Evolutionary conservation across 2,329 filamentous ascomycete genomes (phyloP), one percentile per base, ranked within the genome.

Genomic region (Verticillium tricorpus): DNA sequence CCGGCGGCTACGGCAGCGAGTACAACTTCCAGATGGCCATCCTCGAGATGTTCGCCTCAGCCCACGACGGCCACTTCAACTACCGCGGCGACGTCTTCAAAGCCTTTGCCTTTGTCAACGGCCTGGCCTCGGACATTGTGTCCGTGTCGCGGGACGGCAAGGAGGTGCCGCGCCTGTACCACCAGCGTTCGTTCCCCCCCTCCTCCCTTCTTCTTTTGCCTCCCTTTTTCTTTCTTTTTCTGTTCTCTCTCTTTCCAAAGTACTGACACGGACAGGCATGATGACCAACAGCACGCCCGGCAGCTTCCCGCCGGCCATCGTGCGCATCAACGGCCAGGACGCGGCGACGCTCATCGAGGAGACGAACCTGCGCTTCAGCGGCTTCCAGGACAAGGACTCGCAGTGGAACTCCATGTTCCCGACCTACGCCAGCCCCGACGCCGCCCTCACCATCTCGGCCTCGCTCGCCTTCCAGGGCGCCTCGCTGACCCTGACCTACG

Each of bases 31-130:
- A 85, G 66, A 64, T 74, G 8, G 82, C 83, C 32, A 75, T 91
- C 2, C 72, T 78, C 39, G 72, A 85, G 8, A 76, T 87, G 39
- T 68, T 69, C 39, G 77, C 78, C 28, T 77, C 76, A 1, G 82
- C 84, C 3, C 86, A 90, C 66, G 88, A 91, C 69, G 86, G 87
- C 1, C 89, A 91, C 68, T 86, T 89, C 58, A 74, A 77, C 2
- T 86, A 81, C 68, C 73, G 80, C 15, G 82, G 84, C 2, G 82
- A 86, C 65, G 74, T 80, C 5, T 77, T 87, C 15, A 79, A 78
- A 52, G 77, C 83, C 0, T 85, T 87, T 56, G 75, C 31, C 70
- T 82, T 67, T 74, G 78, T 58, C 67, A 76, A 73, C 37, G 63
- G 59, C 4, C 63, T 76, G 7, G 69, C 69, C 1, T 22, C 61